These are phyloP conservation scores for Fraxinus americana DNA, from an alignment of 257 asterid genomes.

Conservation along the genomic window DNA sequence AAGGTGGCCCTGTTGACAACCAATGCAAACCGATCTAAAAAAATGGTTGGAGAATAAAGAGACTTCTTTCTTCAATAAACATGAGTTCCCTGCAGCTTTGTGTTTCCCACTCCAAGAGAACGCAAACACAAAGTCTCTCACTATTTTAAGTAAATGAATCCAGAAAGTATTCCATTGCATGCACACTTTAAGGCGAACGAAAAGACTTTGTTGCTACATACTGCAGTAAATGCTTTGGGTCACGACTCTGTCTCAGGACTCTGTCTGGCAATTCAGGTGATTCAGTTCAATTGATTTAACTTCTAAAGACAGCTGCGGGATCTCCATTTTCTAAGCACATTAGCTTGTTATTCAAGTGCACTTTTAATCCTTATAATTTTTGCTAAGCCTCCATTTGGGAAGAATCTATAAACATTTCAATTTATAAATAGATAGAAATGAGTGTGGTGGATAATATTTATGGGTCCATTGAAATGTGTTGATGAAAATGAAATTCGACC, in stretches of 20 bases:
- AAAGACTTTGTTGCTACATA: background rate
- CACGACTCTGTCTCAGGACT: background rate
- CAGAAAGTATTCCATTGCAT: background rate
- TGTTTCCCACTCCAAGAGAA: background rate
- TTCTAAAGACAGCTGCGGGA: background rate
- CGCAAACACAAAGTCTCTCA: background rate
- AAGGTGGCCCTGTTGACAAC: conserved; percentile 65
- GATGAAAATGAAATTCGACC: too few relatives aligned
- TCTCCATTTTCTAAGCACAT: background rate
- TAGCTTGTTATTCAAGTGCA: background rate
- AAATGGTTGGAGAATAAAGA: conserved; percentile 4
- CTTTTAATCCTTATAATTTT: background rate
- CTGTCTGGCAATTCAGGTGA: background rate
- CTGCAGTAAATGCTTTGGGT: background rate
- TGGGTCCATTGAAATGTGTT: too few relatives aligned
- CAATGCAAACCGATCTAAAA: conserved; percentile 20
- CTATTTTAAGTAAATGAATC: background rate
- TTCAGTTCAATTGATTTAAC: background rate
- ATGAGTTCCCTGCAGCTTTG: background rate
- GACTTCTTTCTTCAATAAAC: conserved; percentile 5
- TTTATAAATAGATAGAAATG: too few relatives aligned
- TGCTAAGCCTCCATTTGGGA: background rate
- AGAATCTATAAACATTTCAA: too few relatives aligned
- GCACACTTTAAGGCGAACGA: background rate
- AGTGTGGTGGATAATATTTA: too few relatives aligned